phyloP scores from a whole-genome alignment of 257 asterid species.

The Rauvolfia tetraphylla region DNA sequence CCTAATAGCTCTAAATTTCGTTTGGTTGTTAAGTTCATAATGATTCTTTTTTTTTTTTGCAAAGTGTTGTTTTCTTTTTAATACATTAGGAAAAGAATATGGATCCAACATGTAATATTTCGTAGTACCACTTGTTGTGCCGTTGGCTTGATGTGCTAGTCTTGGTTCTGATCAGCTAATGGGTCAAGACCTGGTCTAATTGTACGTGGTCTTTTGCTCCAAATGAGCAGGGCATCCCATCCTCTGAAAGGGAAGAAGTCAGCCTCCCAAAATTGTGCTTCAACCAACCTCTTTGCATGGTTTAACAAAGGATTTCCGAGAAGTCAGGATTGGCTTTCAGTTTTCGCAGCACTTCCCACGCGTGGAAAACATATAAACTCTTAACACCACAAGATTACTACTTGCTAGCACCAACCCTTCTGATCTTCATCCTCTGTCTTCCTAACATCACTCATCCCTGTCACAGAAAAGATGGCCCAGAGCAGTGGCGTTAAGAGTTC shows the following conservation, averaged over 20 bases:
- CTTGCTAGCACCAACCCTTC: neutral
- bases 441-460: neutral
- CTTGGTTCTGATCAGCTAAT: too few species aligned
- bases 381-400: neutral
- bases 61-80: too few species aligned
- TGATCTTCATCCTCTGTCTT: neutral
- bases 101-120: too few species aligned
- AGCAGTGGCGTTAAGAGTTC: neutral
- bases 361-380: neutral
- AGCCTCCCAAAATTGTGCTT: neutral
- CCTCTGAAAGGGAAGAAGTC: neutral
- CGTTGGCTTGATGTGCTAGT: too few species aligned
- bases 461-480: neutral
- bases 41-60: too few species aligned
- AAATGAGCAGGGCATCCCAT: neutral
- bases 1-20: too few species aligned
- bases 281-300: neutral
- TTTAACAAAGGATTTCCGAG: slow-evolving; percentile 4
- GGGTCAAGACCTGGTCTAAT: neutral
- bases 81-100: too few species aligned
- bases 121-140: too few species aligned
- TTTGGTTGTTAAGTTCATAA: too few species aligned
- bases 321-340: neutral
- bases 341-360: neutral
- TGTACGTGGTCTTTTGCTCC: neutral